Evolutionary conservation across 2,329 filamentous ascomycete species (phyloP).

Genomic region (Colletotrichum acutatum): DNA sequence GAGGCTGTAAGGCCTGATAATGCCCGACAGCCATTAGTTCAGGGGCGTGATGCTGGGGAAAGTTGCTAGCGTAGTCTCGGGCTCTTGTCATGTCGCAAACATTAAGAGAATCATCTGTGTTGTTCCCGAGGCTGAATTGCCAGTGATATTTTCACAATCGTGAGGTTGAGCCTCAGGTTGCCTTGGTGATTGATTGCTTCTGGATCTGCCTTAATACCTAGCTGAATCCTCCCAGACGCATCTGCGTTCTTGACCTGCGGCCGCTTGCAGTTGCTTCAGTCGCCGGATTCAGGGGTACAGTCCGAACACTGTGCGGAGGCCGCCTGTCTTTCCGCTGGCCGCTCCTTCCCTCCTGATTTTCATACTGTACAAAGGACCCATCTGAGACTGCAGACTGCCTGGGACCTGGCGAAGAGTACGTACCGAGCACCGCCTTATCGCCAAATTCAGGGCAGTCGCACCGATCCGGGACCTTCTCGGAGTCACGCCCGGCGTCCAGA

Average conservation of each 20-base stretch:
- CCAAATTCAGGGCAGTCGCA: conserved; percentile 20
- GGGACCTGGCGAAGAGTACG: neutral
- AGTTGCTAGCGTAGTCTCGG: conserved; percentile 12
- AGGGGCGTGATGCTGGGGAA: neutral
- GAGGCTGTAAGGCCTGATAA: neutral
- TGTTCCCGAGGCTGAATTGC: neutral
- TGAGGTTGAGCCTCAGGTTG: neutral
- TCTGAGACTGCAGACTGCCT: too few relatives aligned
- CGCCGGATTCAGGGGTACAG: conserved; percentile 12
- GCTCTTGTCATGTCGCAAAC: neutral
- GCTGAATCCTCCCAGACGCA: neutral
- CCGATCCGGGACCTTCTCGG: conserved; percentile 20
- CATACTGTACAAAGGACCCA: neutral
- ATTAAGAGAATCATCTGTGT: conserved; percentile 3
- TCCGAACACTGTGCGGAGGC: neutral
- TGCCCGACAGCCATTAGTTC: neutral
- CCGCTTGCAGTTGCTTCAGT: neutral
- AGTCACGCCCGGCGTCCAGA: neutral
- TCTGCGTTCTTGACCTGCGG: neutral
- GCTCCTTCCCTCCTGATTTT: neutral
- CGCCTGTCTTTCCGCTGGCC: neutral
- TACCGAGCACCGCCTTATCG: conserved; percentile 7
- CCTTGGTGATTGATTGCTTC: neutral
- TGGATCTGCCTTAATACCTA: neutral
- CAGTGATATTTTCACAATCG: too few relatives aligned